Evolutionary conservation across 23 red algal genomes (phyloP).

Genomic region (Gracilaria vermiculophylla): DNA sequence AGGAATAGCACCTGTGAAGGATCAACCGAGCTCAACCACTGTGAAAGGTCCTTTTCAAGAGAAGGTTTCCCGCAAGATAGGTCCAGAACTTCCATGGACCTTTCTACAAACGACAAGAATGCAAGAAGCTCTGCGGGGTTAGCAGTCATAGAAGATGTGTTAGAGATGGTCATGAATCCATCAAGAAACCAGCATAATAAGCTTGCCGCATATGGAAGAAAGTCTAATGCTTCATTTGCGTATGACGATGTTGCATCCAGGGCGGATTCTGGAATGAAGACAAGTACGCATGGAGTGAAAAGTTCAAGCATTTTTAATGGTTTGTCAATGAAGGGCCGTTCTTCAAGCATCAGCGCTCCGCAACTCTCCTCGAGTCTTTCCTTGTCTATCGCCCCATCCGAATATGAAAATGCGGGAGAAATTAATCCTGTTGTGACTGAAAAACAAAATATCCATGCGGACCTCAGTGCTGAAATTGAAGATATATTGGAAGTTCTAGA

Average conservation of each 20-base stretch:
- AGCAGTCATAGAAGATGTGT: background rate
- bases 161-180: background rate
- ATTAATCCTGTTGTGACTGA: background rate
- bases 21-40: too few species aligned
- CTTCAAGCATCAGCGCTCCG: background rate
- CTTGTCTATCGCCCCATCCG: background rate
- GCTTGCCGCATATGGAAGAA: too few species aligned
- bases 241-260: background rate
- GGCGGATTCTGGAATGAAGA: background rate
- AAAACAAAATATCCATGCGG: background rate
- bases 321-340: background rate
- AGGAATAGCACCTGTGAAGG: too few species aligned
- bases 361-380: background rate
- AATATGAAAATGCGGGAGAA: background rate
- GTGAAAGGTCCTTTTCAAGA: too few species aligned
- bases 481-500: constrained; percentile 10
- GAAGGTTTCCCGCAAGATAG: background rate
- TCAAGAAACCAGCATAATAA: background rate
- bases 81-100: background rate
- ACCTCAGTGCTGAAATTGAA: background rate
- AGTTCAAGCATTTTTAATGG: background rate
- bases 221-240: too few species aligned
- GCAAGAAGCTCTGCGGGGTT: background rate
- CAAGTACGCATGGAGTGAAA: background rate
- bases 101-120: background rate